Percentiles rank a stretch among this genome's conserved stretches.
These are phyloP conservation scores for Exsudoporus frostii DNA, from an alignment of 768 basidiomycete species.

Conservation along the genomic window DNA sequence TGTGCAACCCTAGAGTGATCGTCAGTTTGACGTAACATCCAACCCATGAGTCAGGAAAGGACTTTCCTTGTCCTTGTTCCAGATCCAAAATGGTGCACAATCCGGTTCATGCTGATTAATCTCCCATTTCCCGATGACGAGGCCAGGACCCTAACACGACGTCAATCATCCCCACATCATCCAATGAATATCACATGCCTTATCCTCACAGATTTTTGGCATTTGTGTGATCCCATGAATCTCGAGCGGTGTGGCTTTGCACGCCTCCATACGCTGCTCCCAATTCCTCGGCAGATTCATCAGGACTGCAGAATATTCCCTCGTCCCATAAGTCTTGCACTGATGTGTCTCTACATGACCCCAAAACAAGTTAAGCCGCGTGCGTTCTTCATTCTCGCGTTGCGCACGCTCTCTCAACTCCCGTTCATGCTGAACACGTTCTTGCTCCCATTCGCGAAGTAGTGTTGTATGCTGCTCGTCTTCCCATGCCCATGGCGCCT, in stretches of 20 bases:
- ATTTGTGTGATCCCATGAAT: conserved; percentile 20
- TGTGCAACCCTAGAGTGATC: conserved; percentile 19
- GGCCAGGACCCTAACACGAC: conserved; percentile 8
- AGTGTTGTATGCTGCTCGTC: conserved; percentile 8
- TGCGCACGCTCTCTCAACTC: conserved; percentile 16
- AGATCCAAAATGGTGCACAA: conserved; percentile 26
- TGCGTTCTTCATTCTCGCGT: conserved; percentile 18
- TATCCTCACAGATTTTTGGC: conserved; percentile 23
- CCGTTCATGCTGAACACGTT: conserved; percentile 13
- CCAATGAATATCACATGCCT: conserved; percentile 6
- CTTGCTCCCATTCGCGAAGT: conserved; percentile 18
- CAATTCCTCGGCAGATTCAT: conserved; percentile 24
- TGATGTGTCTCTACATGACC: conserved; percentile 11
- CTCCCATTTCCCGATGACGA: conserved; percentile 22
- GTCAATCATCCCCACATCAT: neutral
- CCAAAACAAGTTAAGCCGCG: conserved; percentile 24
- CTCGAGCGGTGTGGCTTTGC: conserved; percentile 14
- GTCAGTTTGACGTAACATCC: neutral
- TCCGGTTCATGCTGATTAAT: conserved; percentile 28
- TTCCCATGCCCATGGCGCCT: conserved; percentile 21
- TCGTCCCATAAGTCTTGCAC: conserved; percentile 27
- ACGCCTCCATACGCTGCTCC: no score
- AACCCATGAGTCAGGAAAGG: neutral
- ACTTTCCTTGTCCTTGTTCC: conserved; percentile 30
- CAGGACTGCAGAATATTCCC: conserved; percentile 30